A percentile compares a stretch with the other conserved stretches of the same genome.
Conservation (phyloP, 768 basidiomycete species). For the Epithele typhae region DNA sequence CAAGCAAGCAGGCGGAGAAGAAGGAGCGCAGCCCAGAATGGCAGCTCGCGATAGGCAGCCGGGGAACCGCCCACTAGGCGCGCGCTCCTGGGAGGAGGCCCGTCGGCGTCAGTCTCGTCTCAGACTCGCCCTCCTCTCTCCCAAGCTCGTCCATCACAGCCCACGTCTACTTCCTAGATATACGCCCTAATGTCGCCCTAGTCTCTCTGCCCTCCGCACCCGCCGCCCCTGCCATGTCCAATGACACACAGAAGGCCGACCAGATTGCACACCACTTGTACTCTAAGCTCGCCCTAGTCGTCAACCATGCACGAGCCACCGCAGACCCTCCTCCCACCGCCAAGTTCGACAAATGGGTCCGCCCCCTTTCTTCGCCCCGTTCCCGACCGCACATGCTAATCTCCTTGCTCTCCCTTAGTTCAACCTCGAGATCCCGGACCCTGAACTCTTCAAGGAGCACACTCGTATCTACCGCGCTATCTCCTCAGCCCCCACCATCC, state of each 20-base stretch:
- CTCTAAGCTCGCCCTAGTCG: conserved; percentile 73
- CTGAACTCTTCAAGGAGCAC: conserved; percentile 60
- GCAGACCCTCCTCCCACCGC: conserved; percentile 36
- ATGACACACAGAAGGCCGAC: conserved; percentile 65
- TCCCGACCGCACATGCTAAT: background rate
- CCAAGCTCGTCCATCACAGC: conserved; percentile 8
- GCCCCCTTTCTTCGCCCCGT: conserved; percentile 22
- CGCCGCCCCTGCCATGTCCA: conserved; percentile 43
- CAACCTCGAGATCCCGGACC: conserved; percentile 77
- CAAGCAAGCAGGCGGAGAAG: no score
- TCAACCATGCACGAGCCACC: conserved; percentile 71
- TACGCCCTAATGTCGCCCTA: conserved; percentile 25
- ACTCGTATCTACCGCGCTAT: conserved; percentile 59
- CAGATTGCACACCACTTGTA: conserved; percentile 84
- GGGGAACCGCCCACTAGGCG: no score
- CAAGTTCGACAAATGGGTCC: conserved; percentile 80
- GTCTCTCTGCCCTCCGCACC: conserved; percentile 13
- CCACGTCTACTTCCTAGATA: conserved; percentile 8
- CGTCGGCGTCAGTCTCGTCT: no score
- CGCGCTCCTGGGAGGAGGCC: no score
- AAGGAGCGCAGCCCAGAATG: no score
- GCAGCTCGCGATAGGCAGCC: no score
- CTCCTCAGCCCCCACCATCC: conserved; percentile 36
- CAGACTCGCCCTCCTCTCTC: conserved; percentile 5
- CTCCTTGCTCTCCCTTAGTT: conserved; percentile 41